Percentiles rank a stretch among this genome's conserved stretches.
phyloP scores from a whole-genome alignment of 371 early-diverging fungal species.

The Blastocladiella emersonii region DNA sequence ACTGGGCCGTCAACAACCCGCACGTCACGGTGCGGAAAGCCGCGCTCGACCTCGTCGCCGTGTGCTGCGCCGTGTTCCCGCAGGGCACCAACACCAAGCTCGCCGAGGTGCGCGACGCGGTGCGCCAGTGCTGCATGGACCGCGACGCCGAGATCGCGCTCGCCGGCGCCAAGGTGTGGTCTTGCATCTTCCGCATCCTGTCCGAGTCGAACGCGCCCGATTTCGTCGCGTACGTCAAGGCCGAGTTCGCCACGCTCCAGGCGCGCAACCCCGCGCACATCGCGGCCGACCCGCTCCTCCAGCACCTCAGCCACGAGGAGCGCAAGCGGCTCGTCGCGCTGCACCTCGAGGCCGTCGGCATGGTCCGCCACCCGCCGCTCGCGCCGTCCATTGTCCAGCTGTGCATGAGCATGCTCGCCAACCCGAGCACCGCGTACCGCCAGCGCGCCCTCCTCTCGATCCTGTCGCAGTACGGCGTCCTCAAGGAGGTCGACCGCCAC shows the following conservation, averaged over 20 bases:
- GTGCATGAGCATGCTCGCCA: not conserved
- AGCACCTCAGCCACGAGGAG: not conserved
- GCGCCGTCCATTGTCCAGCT: not conserved
- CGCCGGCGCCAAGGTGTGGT: not conserved
- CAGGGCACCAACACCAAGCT: not conserved
- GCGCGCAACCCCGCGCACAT: not conserved
- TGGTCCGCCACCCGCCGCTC: not conserved
- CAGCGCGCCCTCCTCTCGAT: not conserved
- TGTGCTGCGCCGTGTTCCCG: not conserved
- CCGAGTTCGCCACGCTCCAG: not conserved
- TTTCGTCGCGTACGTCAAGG: not conserved
- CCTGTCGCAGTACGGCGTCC: not conserved
- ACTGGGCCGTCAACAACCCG: conserved; percentile 2
- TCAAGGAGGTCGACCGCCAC: not conserved
- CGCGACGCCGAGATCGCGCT: not conserved
- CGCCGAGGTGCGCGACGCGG: conserved; percentile 1
- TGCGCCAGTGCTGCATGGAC: not conserved
- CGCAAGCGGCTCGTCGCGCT: not conserved
- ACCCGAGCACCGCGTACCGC: not conserved
- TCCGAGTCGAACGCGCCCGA: not conserved
- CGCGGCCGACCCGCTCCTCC: not conserved
- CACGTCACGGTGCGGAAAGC: not conserved
- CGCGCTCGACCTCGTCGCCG: not conserved
- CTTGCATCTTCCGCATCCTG: not conserved
- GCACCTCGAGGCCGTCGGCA: not conserved